phyloP scores from a whole-genome alignment of 306 rosid genomes.

The Alnus rubra region DNA sequence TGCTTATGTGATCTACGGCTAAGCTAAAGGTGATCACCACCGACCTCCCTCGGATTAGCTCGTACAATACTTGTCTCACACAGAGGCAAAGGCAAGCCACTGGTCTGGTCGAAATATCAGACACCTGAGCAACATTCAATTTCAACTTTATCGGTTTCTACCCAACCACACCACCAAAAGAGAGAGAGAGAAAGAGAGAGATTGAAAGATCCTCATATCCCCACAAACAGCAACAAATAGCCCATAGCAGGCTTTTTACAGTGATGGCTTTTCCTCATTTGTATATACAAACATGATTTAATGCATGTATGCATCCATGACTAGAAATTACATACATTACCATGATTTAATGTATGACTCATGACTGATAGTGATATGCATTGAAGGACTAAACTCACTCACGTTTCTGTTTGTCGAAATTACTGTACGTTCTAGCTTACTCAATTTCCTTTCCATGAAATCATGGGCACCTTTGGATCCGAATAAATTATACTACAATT shows the following conservation, averaged over 20 bases:
- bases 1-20: not conserved
- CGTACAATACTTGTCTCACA: constrained; percentile 12
- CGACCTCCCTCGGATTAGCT: not conserved
- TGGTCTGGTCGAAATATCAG: constrained; percentile 4
- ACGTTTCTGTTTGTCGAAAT: not conserved
- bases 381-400: not conserved
- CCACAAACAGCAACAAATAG: constrained; percentile 72
- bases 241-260: constrained; percentile 59
- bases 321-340: too few relatives aligned
- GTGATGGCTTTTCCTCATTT: constrained; percentile 50
- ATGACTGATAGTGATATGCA: not conserved
- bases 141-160: constrained; percentile 59
- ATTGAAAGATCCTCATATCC: constrained; percentile 69
- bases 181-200: constrained; percentile 30
- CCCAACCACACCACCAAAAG: constrained; percentile 32
- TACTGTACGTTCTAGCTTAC: too few relatives aligned
- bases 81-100: constrained; percentile 10
- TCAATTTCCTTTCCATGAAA: too few relatives aligned
- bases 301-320: constrained; percentile 18
- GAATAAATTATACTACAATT: too few relatives aligned
- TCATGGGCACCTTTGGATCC: too few relatives aligned
- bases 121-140: constrained; percentile 40
- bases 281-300: constrained; percentile 25
- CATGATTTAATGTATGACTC: too few relatives aligned
- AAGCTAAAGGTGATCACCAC: constrained; percentile 24